A percentile compares a stretch with the other conserved stretches of the same genome.
Conservation (phyloP, 345 rosid genomes). For the Garcia nutans region DNA sequence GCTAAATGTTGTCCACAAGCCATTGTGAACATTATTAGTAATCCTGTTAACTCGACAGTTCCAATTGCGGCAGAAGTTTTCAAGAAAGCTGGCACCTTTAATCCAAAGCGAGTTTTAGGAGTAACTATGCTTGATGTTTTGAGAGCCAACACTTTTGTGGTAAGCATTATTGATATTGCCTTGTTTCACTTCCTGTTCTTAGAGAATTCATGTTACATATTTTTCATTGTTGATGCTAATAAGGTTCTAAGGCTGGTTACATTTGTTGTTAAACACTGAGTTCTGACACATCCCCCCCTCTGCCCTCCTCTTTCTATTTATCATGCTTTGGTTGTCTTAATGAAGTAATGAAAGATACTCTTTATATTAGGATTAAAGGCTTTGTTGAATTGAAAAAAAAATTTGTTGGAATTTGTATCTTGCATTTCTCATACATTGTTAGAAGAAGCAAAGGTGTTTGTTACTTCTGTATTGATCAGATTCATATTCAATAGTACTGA, state of each 20-base stretch:
- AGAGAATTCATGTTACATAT: neutral
- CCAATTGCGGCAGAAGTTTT: conserved; percentile 95
- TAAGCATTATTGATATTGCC: conserved; percentile 28
- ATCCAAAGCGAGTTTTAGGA: conserved; percentile 84
- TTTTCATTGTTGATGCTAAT: neutral
- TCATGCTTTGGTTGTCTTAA: neutral
- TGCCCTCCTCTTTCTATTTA: neutral
- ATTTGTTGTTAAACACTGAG: conserved; percentile 1
- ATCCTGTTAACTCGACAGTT: conserved; percentile 93
- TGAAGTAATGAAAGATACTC: neutral
- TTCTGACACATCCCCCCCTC: neutral
- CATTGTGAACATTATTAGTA: conserved; percentile 81
- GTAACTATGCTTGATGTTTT: conserved; percentile 98
- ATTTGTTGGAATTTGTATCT: neutral
- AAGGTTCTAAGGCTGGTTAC: neutral
- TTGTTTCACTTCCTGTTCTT: neutral
- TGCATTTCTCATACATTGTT: neutral
- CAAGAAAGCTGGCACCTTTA: conserved; percentile 82
- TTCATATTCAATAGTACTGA: neutral
- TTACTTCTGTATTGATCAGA: neutral
- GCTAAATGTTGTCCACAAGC: conserved; percentile 82
- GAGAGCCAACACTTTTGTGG: conserved; percentile 98
- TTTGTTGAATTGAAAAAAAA: neutral
- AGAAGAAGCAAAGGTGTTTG: neutral
- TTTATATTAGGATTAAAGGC: neutral